phyloP scores from a whole-genome alignment of 106 monocot genomes.

The Triglochin maritima region DNA sequence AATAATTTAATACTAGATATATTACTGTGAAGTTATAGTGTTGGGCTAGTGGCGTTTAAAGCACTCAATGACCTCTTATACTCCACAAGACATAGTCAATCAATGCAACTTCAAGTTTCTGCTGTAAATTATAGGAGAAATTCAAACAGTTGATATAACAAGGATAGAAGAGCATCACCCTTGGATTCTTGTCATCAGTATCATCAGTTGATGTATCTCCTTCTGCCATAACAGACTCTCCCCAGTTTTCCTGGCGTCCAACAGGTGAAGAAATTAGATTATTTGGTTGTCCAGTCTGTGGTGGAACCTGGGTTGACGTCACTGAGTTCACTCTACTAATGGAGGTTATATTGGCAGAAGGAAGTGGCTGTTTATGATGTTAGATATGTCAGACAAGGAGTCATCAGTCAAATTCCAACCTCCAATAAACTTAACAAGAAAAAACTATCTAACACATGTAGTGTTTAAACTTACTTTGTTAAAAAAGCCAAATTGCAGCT shows the following conservation, averaged over 20 bases:
- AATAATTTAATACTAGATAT: no score
- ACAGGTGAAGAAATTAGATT: slow-evolving; percentile 28
- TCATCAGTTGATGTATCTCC: slow-evolving; percentile 82
- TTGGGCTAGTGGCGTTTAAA: no score
- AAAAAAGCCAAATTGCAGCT: no score
- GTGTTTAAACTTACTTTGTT: no score
- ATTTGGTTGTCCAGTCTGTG: slow-evolving; percentile 19
- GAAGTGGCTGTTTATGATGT: neutral
- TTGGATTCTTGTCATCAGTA: slow-evolving; percentile 58
- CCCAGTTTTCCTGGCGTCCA: slow-evolving; percentile 61
- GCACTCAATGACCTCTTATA: no score
- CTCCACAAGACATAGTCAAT: no score
- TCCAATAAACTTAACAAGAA: no score
- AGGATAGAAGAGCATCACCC: slow-evolving; percentile 22
- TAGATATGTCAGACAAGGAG: neutral
- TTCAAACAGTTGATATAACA: neutral
- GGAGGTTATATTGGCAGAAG: neutral
- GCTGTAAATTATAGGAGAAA: neutral
- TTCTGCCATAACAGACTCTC: slow-evolving; percentile 56
- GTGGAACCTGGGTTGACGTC: neutral
- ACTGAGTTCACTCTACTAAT: neutral
- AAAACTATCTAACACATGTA: no score
- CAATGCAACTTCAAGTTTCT: no score
- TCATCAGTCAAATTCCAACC: neutral
- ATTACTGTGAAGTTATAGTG: no score